Base-by-base conservation (phyloP, 345 rosid species). In the Brassica cretica region DNA sequence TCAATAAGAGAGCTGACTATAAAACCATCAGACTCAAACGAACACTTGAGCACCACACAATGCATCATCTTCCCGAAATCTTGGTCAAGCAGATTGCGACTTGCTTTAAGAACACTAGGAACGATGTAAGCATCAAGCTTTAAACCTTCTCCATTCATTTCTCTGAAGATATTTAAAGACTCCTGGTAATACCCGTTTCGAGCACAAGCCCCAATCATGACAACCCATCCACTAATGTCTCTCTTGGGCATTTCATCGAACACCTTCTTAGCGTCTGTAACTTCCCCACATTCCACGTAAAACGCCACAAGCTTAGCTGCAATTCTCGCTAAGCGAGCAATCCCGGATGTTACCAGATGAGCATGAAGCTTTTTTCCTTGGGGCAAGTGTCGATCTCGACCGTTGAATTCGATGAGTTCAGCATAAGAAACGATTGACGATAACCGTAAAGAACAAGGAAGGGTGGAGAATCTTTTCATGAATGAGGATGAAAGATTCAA, bases 81-180 rank as follows among this genome's bases (percentile, higher is more conserved):
- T n/a, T 37, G 58, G 80, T 88, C 87, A 58, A 75, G 69, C 63
- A 88, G 74, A 74, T 85, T 87, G 6, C 87, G 90, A 80, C 91
- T 86, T 5, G 91, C 94, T 76, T 86, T 92, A 62, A 94, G 85
- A 72, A 91, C 78, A 49, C 97, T 88, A 37, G 97, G 98, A 72
- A 92, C 60, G 2, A 94, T 86, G 75, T 84, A 90, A 63, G 63
- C 71, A 39, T 89, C 84, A n/a, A 83, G 82, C 8, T 81, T 79
- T 19, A 88, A 37, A 25, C 88, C 87, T 55, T 81, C 65, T 18
- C 72, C 65, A 29, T 75, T 84, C 95, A 94, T 94, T 18, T 86
- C 85, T 15, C 32, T 49, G 66, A 89, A 89, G 8, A 78, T 14
- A 70, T 12, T 27, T 53, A 92, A 66, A 16, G 93, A 27, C 19